phyloP scores from a whole-genome alignment of 75 land plant species.

The Cryptomeria japonica region DNA sequence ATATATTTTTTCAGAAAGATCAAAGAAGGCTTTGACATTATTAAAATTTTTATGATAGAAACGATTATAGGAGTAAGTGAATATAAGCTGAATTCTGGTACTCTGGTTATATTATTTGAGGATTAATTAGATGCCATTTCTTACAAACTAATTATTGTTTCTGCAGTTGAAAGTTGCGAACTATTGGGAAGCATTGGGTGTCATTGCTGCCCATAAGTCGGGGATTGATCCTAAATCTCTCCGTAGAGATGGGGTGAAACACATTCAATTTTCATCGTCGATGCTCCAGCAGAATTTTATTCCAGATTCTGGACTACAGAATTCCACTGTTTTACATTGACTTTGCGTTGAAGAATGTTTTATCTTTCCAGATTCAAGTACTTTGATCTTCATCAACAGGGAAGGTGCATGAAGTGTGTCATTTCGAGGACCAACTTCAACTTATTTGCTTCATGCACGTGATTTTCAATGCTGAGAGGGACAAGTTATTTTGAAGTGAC shows the following conservation, averaged over 20 bases:
- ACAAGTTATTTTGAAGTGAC: background rate
- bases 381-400: background rate
- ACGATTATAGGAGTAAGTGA: background rate
- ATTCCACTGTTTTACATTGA: background rate
- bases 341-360: background rate
- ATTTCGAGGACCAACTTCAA: background rate
- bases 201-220: slow-evolving; percentile 93
- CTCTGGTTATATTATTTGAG: background rate
- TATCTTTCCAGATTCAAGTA: background rate
- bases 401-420: background rate
- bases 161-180: slow-evolving; percentile 79
- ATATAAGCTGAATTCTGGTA: background rate
- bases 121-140: background rate
- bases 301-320: background rate
- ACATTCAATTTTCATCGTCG: slow-evolving; percentile 24
- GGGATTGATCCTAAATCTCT: slow-evolving; percentile 84
- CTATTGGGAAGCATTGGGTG: slow-evolving; percentile 98
- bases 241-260: slow-evolving; percentile 59
- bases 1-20: background rate
- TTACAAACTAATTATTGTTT: background rate
- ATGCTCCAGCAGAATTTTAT: background rate
- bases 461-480: background rate
- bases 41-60: background rate
- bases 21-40: background rate
- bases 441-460: background rate